Evolutionary conservation across 2,329 filamentous ascomycete genomes (phyloP).

Genomic region (Purpureocillium lavendulum): DNA sequence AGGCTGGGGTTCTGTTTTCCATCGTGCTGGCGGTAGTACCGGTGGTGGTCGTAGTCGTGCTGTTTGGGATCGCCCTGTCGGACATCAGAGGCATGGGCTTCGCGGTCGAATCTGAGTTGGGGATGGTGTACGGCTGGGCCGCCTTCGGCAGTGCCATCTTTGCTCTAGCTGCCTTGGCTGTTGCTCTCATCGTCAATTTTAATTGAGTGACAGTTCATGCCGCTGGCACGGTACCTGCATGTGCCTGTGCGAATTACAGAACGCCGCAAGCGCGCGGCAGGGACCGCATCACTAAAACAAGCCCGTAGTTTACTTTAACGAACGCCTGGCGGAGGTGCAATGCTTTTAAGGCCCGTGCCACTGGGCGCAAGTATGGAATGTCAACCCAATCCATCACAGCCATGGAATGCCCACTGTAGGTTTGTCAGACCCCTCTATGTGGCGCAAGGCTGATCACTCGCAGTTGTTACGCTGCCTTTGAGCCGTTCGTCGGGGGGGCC

Average conservation of each 20-base stretch:
- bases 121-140: background rate
- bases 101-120: background rate
- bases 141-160: background rate
- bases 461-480: background rate
- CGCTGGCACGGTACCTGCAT: too few species aligned
- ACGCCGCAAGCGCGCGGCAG: too few species aligned
- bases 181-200: background rate
- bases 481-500: background rate
- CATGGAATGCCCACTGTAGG: too few species aligned
- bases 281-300: too few species aligned
- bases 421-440: too few species aligned
- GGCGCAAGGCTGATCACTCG: too few species aligned
- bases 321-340: too few species aligned
- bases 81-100: background rate
- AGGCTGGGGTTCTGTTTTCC: background rate
- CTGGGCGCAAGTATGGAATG: background rate
- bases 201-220: background rate
- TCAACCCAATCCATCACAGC: too few species aligned
- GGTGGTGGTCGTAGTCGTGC: background rate
- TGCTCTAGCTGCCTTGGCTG: background rate
- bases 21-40: background rate
- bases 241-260: too few species aligned
- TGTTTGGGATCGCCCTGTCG: background rate
- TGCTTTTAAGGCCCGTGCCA: too few species aligned
- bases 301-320: too few species aligned